Percentiles rank a stretch among this genome's conserved stretches.
Conservation (phyloP, 345 rosid genomes). For the Mangifera indica region DNA sequence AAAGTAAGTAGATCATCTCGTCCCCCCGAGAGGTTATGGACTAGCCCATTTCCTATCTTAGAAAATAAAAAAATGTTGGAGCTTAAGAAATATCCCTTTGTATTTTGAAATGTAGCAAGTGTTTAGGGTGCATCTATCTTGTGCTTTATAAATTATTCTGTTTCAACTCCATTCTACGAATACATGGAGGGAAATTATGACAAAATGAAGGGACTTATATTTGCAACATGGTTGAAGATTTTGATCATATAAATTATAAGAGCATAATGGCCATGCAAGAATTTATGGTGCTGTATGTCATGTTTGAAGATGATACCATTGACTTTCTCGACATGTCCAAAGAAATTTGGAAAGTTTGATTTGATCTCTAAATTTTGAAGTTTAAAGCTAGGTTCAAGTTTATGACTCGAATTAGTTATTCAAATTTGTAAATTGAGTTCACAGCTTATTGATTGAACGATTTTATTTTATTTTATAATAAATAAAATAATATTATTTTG, state of each 20-base stretch:
- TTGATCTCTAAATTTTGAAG: too few relatives aligned
- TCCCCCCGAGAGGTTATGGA: slow-evolving; percentile 46
- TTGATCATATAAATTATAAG: too few relatives aligned
- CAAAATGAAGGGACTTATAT: too few relatives aligned
- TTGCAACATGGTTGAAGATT: too few relatives aligned
- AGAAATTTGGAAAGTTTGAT: slow-evolving; percentile 50
- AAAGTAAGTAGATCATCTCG: slow-evolving; percentile 54
- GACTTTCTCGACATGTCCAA: slow-evolving; percentile 65
- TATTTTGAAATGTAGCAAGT: not conserved
- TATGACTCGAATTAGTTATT: too few relatives aligned
- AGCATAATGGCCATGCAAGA: too few relatives aligned
- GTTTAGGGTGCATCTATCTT: not conserved
- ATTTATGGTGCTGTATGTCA: slow-evolving; percentile 52
- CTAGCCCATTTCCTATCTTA: not conserved
- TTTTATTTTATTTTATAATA: too few relatives aligned
- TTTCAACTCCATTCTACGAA: not conserved
- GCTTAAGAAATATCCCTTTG: not conserved
- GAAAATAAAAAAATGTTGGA: not conserved
- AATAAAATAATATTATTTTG: too few relatives aligned
- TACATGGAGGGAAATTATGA: not conserved
- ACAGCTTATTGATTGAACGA: too few relatives aligned
- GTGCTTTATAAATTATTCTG: not conserved
- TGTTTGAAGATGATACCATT: slow-evolving; percentile 70
- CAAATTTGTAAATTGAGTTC: too few relatives aligned
- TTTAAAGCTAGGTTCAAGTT: too few relatives aligned